Evolutionary conservation across 1,284 basidiomycete genomes (phyloP).

Genomic region (Rhodotorula mucilaginosa): DNA sequence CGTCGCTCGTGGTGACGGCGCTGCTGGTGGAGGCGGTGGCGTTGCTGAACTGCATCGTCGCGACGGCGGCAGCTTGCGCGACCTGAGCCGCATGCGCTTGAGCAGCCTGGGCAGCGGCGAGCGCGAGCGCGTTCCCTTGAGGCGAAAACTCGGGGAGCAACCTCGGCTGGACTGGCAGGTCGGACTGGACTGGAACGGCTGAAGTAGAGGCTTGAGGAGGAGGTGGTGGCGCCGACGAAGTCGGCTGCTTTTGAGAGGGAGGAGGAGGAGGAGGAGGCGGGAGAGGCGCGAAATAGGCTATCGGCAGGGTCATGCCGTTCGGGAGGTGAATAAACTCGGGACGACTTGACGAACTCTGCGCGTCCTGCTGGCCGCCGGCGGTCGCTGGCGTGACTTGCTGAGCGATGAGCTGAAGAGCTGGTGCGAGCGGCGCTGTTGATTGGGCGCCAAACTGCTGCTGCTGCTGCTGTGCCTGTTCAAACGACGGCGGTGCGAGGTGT

Average conservation of each 20-base stretch:
- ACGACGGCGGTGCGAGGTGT: conserved; percentile 17
- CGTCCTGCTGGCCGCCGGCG: neutral
- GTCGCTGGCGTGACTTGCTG: neutral
- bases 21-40: neutral
- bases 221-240: neutral
- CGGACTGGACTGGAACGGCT: neutral
- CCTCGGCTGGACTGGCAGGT: neutral
- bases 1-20: neutral
- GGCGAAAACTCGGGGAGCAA: conserved; percentile 9
- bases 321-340: conserved; percentile 5
- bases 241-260: neutral
- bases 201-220: neutral
- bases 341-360: neutral
- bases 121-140: conserved; percentile 10
- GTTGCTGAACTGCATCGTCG: neutral
- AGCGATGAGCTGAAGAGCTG: neutral
- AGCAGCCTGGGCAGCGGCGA: conserved; percentile 11
- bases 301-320: conserved; percentile 5
- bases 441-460: neutral
- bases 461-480: neutral
- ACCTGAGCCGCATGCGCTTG: conserved; percentile 5
- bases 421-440: too few species aligned
- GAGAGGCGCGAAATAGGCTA: conserved; percentile 1
- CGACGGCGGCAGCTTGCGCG: neutral
- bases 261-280: neutral